Evolutionary conservation across 495 filamentous ascomycete species (phyloP).

Genomic region (Penicillium pulvis): DNA sequence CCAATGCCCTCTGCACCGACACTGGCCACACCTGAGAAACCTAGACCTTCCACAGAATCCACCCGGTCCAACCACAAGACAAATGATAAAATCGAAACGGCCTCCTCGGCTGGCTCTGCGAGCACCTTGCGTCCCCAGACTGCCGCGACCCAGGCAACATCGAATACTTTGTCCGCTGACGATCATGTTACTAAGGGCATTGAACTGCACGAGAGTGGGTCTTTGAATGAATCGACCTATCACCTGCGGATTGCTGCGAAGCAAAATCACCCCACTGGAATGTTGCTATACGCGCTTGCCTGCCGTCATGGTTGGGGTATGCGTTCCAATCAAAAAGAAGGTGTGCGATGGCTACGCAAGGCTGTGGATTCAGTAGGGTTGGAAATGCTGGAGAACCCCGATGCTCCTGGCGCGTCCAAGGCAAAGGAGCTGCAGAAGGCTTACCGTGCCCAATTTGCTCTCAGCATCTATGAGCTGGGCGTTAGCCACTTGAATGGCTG

Average conservation of each 20-base stretch:
- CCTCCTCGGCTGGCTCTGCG: slow-evolving; percentile 64
- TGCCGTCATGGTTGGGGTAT: slow-evolving; percentile 99
- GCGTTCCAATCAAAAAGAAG: slow-evolving; percentile 85
- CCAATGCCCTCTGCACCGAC: slow-evolving; percentile 14
- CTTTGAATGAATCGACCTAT: slow-evolving; percentile 89
- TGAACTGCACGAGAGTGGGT: slow-evolving; percentile 81
- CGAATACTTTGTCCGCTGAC: slow-evolving; percentile 68
- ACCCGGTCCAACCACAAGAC: slow-evolving; percentile 36
- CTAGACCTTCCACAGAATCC: slow-evolving; percentile 50
- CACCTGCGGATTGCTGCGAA: slow-evolving; percentile 89
- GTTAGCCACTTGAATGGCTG: slow-evolving; percentile 98
- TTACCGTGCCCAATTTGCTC: slow-evolving; percentile 85
- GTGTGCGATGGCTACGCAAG: slow-evolving; percentile 84
- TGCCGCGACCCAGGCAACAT: slow-evolving; percentile 39
- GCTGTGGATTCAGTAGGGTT: slow-evolving; percentile 82
- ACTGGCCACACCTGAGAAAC: slow-evolving; percentile 29
- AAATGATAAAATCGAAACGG: slow-evolving; percentile 49
- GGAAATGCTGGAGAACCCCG: slow-evolving; percentile 81
- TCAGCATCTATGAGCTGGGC: slow-evolving; percentile 93
- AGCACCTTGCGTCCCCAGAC: slow-evolving; percentile 65
- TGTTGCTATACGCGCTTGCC: slow-evolving; percentile 93
- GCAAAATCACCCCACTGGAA: slow-evolving; percentile 82
- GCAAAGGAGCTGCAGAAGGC: slow-evolving; percentile 69
- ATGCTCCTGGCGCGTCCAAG: slow-evolving; percentile 61
- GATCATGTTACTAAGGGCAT: slow-evolving; percentile 89